A percentile compares a stretch with the other conserved stretches of the same genome.
Evolutionary conservation across 1,139 yeast species (phyloP).

Genomic region (Yamadazyma triangularis): DNA sequence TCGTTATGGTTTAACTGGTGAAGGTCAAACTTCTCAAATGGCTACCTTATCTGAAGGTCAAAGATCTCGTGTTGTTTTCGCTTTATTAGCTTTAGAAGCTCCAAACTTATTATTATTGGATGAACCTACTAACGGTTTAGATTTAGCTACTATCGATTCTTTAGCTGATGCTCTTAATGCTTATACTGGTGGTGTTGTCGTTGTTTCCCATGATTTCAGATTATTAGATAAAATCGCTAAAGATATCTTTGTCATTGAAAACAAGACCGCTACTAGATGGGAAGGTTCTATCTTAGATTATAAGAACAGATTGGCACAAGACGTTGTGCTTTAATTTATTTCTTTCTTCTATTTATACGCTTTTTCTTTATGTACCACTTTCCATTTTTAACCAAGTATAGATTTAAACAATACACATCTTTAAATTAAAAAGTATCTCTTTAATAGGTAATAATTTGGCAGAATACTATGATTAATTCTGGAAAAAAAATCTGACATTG

Average conservation of each 20-base stretch:
- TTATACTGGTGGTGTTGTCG: conserved; percentile 97
- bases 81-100: conserved; percentile 87
- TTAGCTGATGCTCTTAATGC: conserved; percentile 93
- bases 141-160: conserved; percentile 96
- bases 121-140: conserved; percentile 99
- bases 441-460: no score
- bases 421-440: no score
- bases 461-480: no score
- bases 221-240: conserved; percentile 95
- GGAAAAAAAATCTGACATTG: no score
- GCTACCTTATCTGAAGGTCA: conserved; percentile 98
- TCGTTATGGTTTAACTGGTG: conserved; percentile 98
- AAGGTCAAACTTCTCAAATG: conserved; percentile 98
- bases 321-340: conserved; percentile 59
- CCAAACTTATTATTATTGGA: conserved; percentile 94
- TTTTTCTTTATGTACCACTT: no score
- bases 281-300: conserved; percentile 85
- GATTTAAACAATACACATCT: no score
- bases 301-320: conserved; percentile 88
- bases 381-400: no score
- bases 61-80: conserved; percentile 98
- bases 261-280: conserved; percentile 96
- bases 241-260: conserved; percentile 93
- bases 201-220: conserved; percentile 99
- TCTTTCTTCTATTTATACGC: no score